Evolutionary conservation across 73 alveolate genomes (phyloP).

Genomic region (Tetrahymena borealis): DNA sequence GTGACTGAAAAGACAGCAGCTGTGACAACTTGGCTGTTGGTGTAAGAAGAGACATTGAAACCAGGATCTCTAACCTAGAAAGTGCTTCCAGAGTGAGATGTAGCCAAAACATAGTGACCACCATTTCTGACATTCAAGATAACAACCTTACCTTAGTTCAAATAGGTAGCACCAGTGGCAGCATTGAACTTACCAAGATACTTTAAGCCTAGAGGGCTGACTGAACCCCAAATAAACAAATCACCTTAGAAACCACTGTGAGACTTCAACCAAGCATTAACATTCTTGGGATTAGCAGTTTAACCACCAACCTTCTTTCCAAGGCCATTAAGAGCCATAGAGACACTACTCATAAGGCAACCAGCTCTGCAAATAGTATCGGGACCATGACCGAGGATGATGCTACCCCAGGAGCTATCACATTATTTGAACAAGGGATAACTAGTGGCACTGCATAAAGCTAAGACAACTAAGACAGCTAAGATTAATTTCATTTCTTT

Average conservation of each 20-base stretch:
- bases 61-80: conserved; percentile 69
- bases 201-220: conserved; percentile 23
- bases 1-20: neutral
- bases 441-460: conserved; percentile 18
- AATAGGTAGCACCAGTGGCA: neutral
- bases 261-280: conserved; percentile 47
- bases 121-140: conserved; percentile 54
- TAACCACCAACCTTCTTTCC: conserved; percentile 33
- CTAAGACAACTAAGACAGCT: conserved; percentile 4
- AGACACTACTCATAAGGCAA: conserved; percentile 45
- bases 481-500: conserved; percentile 10
- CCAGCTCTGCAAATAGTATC: conserved; percentile 53
- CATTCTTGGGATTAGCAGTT: conserved; percentile 33
- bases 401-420: conserved; percentile 36
- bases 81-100: conserved; percentile 21
- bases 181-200: conserved; percentile 1
- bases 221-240: conserved; percentile 57
- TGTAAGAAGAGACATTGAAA: neutral
- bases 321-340: conserved; percentile 34
- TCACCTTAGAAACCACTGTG: conserved; percentile 60
- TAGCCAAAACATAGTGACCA: conserved; percentile 65
- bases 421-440: conserved; percentile 42
- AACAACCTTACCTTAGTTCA: conserved; percentile 31
- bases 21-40: neutral
- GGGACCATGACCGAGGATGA: conserved; percentile 29